A percentile compares a stretch with the other conserved stretches of the same genome.
phyloP scores from a whole-genome alignment of 441 rosid species.

The Brassica hybrid region DNA sequence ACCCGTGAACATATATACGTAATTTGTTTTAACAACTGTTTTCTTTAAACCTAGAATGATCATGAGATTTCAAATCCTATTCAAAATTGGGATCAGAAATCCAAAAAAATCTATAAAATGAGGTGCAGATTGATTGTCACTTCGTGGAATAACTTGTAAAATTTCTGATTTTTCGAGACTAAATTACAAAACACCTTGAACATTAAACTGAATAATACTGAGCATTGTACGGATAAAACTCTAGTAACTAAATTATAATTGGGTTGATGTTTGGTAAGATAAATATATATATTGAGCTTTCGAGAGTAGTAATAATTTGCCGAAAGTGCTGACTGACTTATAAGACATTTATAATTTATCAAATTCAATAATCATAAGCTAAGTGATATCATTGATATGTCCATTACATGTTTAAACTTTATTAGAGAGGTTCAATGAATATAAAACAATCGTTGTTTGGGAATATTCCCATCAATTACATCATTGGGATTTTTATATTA shows the following conservation, averaged over 20 bases:
- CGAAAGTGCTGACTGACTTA: conserved; percentile 43
- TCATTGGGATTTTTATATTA: conserved; percentile 28
- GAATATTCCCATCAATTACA: conserved; percentile 40
- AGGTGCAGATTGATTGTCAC: not conserved
- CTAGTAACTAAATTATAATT: not conserved
- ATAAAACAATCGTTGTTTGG: conserved; percentile 29
- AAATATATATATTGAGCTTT: not conserved
- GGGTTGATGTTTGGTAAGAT: no score
- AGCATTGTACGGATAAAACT: not conserved
- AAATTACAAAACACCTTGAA: no score
- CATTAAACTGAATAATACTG: no score
- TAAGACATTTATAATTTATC: conserved; percentile 14
- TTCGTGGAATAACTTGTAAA: not conserved
- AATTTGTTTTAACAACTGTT: not conserved
- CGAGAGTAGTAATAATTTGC: not conserved
- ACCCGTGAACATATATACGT: not conserved
- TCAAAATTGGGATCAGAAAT: not conserved
- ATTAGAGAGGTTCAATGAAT: conserved; percentile 36
- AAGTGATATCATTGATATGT: conserved; percentile 35
- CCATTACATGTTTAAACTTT: conserved; percentile 35
- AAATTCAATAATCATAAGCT: conserved; percentile 27
- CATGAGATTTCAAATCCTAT: not conserved
- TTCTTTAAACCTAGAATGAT: not conserved
- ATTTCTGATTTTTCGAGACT: not conserved
- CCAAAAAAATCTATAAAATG: not conserved